These are phyloP conservation scores for Fraxinus cuspidata DNA, from an alignment of 257 asterid genomes.

Conservation along the genomic window DNA sequence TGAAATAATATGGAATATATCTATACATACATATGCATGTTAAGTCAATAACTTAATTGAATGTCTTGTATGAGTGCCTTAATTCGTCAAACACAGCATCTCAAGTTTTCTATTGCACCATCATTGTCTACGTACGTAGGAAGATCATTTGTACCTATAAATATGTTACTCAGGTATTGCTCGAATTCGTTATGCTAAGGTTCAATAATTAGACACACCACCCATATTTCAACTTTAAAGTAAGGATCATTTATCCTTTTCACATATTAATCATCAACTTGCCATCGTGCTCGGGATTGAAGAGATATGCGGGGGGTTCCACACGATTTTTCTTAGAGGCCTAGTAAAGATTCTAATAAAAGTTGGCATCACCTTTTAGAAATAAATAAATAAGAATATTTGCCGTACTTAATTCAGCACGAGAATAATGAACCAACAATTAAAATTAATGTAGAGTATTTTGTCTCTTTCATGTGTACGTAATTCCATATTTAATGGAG, in stretches of 20 bases:
- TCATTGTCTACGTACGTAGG: conserved; percentile 25
- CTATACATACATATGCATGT: conserved; percentile 4
- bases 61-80: background rate
- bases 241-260: background rate
- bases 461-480: no score
- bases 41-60: conserved; percentile 1
- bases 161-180: background rate
- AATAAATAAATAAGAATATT: background rate
- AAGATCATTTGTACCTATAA: background rate
- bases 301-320: conserved; percentile 8
- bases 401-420: background rate
- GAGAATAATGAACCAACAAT: background rate
- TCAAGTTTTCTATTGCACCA: conserved; percentile 20
- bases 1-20: background rate
- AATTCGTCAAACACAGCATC: conserved; percentile 18
- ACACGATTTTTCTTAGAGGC: background rate
- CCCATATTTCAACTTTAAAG: background rate
- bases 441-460: no score
- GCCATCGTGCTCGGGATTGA: background rate
- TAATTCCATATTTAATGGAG: no score
- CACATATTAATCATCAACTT: background rate
- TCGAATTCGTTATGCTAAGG: conserved; percentile 4
- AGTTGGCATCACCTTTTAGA: background rate
- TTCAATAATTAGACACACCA: conserved; percentile 4
- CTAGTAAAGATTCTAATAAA: conserved; percentile 4